Percentiles rank a stretch among this genome's conserved stretches.
These are phyloP conservation scores for Kalanchoe fedtschenkoi DNA, from an alignment of 164 flowering plant genomes.

Conservation along the genomic window DNA sequence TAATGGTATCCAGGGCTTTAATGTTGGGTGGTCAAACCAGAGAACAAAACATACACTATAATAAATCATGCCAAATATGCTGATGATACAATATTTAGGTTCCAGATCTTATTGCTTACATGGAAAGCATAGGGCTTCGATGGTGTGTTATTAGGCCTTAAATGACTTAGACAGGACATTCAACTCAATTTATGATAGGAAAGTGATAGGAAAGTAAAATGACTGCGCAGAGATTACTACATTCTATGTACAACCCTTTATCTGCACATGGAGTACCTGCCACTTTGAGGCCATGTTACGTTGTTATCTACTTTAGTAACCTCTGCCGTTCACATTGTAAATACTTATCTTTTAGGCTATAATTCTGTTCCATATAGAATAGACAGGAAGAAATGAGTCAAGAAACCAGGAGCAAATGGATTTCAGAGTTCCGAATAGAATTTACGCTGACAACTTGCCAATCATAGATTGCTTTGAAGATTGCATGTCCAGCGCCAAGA, in stretches of 20 bases:
- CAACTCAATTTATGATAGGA: background rate
- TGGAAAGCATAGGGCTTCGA: background rate
- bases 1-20: background rate
- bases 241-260: background rate
- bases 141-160: no score
- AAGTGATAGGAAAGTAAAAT: background rate
- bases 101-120: background rate
- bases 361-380: background rate
- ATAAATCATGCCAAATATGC: background rate
- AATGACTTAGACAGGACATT: no score
- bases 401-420: background rate
- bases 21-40: background rate
- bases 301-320: background rate
- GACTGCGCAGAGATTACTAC: no score
- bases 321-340: no score
- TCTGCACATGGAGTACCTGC: background rate
- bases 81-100: background rate
- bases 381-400: background rate
- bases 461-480: constrained; percentile 44
- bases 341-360: no score
- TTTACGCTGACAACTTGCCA: constrained; percentile 52
- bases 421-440: constrained; percentile 6
- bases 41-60: background rate
- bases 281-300: background rate
- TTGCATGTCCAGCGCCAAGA: constrained; percentile 46